Base-by-base conservation (phyloP, 805 yeast species). In the Wickerhamiella kazuoi region DNA sequence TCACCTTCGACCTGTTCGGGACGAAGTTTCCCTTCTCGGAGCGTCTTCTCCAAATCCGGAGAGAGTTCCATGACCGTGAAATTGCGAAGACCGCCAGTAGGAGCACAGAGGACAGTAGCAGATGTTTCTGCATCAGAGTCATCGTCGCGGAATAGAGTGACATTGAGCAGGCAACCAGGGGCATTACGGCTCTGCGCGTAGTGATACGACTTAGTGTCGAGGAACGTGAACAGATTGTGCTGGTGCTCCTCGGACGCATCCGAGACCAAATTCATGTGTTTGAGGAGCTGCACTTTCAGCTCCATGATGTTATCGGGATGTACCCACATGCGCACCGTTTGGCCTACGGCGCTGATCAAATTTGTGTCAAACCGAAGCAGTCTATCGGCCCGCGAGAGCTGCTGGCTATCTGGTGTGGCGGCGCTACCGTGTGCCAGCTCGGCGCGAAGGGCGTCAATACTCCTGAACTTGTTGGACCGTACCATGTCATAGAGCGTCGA, bases 261-360 rank as follows among this genome's bases (percentile, higher is more conserved):
- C 35, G 39, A 49, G 45, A 19, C 50, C 20, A 38, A 46, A 29
- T 39, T 43, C 47, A 50, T 36, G 30, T 48, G 41, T 35, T 67
- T 60, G 24, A 72, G 53, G 26, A 74, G 54, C 23, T 57, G 53
- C 19, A 74, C 58, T 44, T 65, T 64, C 23, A 71, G 57, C 51
- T 74, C 79, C 41, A 67, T 60, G n/a, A 71, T 46, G 48, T 72
- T 71, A 51, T 74, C 80, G 13, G 59, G 59, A 46, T 74, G 79
- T n/a, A 74, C 68, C 68, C 78, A 67, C 51, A 68, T 71, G 4
- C 56, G 44, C 29, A 59, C 57, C 2, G 60, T 55, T 15, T 59
- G 49, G 42, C 68, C 62, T 33, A 53, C 50, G 21, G 55, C 30
- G 7, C 56, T 46, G 32, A 50, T 50, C 50, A 57, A 46, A 21